Evolutionary conservation across 495 filamentous ascomycete species (phyloP), one percentile per base, ranked within the genome.

Genomic region (Hypoxylon trugodes): DNA sequence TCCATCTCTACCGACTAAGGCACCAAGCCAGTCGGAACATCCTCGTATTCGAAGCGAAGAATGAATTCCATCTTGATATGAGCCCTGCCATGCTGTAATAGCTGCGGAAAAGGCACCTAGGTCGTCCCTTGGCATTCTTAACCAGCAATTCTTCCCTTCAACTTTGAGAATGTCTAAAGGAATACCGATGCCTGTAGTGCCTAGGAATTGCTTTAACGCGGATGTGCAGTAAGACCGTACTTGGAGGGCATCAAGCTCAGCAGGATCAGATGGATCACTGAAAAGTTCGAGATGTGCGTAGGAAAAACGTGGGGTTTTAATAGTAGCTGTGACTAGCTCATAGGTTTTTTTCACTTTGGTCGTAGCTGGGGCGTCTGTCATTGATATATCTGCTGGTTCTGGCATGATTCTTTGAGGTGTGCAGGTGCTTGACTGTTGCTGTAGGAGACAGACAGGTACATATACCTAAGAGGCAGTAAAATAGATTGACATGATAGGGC

Each of bases 181-280:
- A 16, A 97, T 91, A 1, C 88, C 84, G 4, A 89, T 79, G 26
- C 94, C 94, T 1, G 85, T 85, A 25, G 89, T 67, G 6, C 94
- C 94, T 15, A 97, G 85, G 76, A 90, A 96, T 68, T 93, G 90
- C 6, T 81, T 82, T 1, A 97, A 78, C 0, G 92, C 89, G 24
- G 88, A 74, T 16, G 84, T 87, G 46, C 95, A 86, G 67, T 91
- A 86, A 0, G 88, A 83, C 32, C 87, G 88, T 26, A 86, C 84
- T 41, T 91, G 93, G 28, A 96, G 81, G 24, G 82, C 78, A 76
- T 97, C 93, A 28, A 94, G 76, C 1, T 63, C 59, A n/a, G 13
- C 51, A 2, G 52, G 42, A 13, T 59, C 28, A 9, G 60, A 19
- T 16, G 48, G 38, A 8, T 47, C 49, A 19, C 52, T 63, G 40